phyloP scores from a whole-genome alignment of 148 eudicot genomes.

The Camellia lanceoleosa region DNA sequence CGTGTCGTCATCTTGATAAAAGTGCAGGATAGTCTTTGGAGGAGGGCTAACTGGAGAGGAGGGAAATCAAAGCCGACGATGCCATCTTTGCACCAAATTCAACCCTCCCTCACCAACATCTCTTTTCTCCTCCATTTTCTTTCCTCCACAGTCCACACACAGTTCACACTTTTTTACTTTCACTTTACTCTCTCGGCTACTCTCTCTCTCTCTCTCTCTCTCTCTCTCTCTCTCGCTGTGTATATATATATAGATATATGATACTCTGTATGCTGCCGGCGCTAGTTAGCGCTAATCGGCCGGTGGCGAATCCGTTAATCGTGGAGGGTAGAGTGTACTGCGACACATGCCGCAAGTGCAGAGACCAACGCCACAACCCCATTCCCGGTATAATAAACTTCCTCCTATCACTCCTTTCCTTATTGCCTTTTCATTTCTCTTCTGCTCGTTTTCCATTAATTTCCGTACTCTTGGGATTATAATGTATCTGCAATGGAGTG shows the following conservation, averaged over 20 bases:
- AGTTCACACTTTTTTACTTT: too few species aligned
- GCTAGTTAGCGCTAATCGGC: constrained; percentile 19
- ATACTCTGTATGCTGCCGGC: constrained; percentile 28
- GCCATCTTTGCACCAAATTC: constrained; percentile 7
- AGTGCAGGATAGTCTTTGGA: too few species aligned
- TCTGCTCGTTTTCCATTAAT: background rate
- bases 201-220: too few species aligned
- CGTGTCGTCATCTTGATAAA: too few species aligned
- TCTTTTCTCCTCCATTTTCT: background rate
- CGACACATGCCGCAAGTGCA: constrained; percentile 44
- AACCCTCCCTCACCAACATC: background rate
- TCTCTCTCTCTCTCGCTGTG: too few species aligned
- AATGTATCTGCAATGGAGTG: too few species aligned
- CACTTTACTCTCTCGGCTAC: too few species aligned
- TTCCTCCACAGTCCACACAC: too few species aligned
- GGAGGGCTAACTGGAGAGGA: too few species aligned
- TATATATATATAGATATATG: background rate
- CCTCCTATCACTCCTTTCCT: background rate
- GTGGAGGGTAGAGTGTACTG: constrained; percentile 33
- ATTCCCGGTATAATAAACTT: constrained; percentile 24
- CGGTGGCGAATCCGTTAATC: constrained; percentile 15
- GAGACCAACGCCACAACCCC: constrained; percentile 42
- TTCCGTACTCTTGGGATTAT: background rate
- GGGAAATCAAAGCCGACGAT: too few species aligned
- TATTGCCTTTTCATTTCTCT: background rate